Evolutionary conservation across 192 early-diverging fungal species (phyloP), one percentile per base, ranked within the genome.

Genomic region (Helicostylum pulchrum): DNA sequence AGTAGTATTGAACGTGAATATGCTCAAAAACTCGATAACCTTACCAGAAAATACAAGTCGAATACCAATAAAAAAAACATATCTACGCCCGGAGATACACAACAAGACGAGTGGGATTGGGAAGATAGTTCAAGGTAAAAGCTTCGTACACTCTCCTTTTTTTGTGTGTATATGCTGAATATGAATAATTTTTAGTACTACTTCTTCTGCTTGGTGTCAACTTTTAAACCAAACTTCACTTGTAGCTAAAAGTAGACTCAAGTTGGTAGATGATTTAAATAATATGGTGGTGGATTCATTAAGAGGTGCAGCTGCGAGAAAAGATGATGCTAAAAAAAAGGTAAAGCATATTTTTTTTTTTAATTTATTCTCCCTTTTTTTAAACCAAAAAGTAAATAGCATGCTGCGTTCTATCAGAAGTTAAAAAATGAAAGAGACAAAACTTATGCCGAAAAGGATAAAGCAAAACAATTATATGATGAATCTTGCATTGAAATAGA

Each of bases 241-340:
- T 0, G 52, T 84, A 9, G 75, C 84, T 15, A 72, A 77, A 53
- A 68, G 75, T 12, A 81, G 87, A 31, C 52, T 72, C 23, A 52
- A 68, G 31, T 75, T 81, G 12, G 65, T 83, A 15, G 87, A 92
- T 5, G 70, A 76, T 9, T 53, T 92, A 17, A 75, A 72, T 46
- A 65, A 68, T 10, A 56, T 46, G 14, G 68, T 89, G 20, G 50
- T 75, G 7, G 88, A 92, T 42, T 68, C 67, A 31, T 61, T 89
- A 7, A 91, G 88, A 68, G 59, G 63, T 10, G 31, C 87, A 1
- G 61, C 70, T 9, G 48, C 61, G 3, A 84, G 84, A 64, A 84
- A 86, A 56, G 89, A 92, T 42, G 85, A 92, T 36, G 73, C 85
- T 0, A 52, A 82, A 34, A 91, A 90, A 68, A 91, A 88, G 80